phyloP scores from a whole-genome alignment of 139 green algal species.

The Chlamydomonas urium region DNA sequence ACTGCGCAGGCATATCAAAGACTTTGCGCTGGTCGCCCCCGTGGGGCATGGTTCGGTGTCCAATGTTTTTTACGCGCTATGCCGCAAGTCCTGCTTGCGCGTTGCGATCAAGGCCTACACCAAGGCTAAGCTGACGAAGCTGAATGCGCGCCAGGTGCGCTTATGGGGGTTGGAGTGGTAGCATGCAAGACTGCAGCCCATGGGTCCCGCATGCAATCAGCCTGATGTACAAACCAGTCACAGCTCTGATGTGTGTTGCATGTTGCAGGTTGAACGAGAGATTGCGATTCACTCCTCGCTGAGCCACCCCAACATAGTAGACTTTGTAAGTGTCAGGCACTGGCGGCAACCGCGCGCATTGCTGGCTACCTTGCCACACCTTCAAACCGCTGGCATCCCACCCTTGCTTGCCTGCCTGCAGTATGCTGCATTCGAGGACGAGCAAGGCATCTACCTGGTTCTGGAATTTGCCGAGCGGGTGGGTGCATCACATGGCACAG shows the following conservation, averaged over 20 bases:
- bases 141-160: constrained; percentile 59
- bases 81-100: constrained; percentile 33
- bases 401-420: no score
- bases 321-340: constrained; percentile 47
- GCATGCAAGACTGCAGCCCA: no score
- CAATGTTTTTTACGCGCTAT: constrained; percentile 62
- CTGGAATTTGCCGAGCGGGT: constrained; percentile 73
- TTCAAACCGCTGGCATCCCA: no score
- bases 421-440: constrained; percentile 83
- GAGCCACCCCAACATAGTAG: constrained; percentile 65
- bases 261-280: constrained; percentile 67
- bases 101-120: constrained; percentile 77
- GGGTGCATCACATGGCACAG: constrained; percentile 1
- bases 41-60: constrained; percentile 69
- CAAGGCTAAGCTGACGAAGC: constrained; percentile 54
- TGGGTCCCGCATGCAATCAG: no score
- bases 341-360: no score
- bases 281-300: constrained; percentile 71
- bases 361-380: no score
- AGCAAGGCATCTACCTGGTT: constrained; percentile 74
- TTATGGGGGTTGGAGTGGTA: no score
- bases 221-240: no score
- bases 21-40: constrained; percentile 65
- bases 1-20: no score
- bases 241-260: no score